Percentiles rank a stretch among this genome's conserved stretches.
phyloP scores from a whole-genome alignment of 202 grass and related monocot species.

The Dendrocalamus latiflorus region DNA sequence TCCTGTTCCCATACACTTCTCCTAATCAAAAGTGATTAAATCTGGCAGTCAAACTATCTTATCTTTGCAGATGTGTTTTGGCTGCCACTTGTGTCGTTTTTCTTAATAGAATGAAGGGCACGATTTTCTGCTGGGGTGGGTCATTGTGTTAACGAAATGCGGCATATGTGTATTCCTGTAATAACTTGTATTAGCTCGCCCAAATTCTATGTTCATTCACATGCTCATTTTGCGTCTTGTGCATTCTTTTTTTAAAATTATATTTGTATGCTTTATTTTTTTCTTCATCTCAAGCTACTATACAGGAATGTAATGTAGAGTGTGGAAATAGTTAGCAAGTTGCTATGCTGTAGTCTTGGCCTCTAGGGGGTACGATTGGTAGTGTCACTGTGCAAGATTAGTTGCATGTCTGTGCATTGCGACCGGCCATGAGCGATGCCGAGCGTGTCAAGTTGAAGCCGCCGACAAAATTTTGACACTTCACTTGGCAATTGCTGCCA shows the following conservation, averaged over 20 bases:
- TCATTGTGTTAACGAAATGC: not conserved
- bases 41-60: not conserved
- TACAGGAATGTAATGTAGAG: not conserved
- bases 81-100: not conserved
- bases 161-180: not conserved
- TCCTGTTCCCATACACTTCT: not conserved
- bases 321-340: not conserved
- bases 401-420: not conserved
- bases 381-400: conserved; percentile 21
- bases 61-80: not conserved
- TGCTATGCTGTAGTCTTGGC: not conserved
- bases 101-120: not conserved
- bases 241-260: not conserved
- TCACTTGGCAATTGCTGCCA: not conserved
- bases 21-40: not conserved
- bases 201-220: not conserved
- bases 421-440: not conserved
- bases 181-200: not conserved
- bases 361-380: not conserved
- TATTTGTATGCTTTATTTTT: not conserved
- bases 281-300: not conserved
- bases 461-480: conserved; percentile 23
- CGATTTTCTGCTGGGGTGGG: not conserved
- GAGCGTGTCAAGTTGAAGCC: not conserved
- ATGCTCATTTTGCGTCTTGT: not conserved